These are phyloP conservation scores for Calocera viscosa DNA, from an alignment of 768 basidiomycete genomes.

Conservation along the genomic window DNA sequence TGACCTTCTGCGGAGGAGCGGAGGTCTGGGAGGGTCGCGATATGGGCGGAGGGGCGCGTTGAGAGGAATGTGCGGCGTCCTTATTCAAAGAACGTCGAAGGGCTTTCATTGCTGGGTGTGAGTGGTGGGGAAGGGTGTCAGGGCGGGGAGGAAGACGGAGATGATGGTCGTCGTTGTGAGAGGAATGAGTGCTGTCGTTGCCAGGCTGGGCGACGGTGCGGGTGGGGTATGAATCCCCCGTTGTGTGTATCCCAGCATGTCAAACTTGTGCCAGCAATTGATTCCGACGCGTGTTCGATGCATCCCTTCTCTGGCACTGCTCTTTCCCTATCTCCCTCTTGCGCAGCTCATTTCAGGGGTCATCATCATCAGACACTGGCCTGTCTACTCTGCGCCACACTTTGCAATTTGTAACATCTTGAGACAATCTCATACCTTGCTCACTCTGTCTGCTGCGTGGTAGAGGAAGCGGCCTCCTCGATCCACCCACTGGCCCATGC, in stretches of 20 bases:
- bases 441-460: background rate
- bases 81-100: conserved; percentile 68
- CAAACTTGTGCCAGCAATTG: conserved; percentile 8
- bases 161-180: background rate
- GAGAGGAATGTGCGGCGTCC: conserved; percentile 42
- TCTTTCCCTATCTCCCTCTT: background rate
- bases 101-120: conserved; percentile 49
- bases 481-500: too few species aligned
- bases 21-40: conserved; percentile 60
- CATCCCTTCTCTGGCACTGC: background rate
- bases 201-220: background rate
- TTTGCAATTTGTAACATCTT: too few species aligned
- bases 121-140: background rate
- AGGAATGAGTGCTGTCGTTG: background rate
- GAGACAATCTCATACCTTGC: too few species aligned
- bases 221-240: background rate
- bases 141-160: conserved; percentile 6
- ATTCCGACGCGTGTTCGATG: background rate
- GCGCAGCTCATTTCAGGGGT: background rate
- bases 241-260: background rate
- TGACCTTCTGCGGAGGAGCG: conserved; percentile 86
- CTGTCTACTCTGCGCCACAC: too few species aligned
- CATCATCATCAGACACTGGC: background rate
- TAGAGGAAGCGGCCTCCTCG: background rate
- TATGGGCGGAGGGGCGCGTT: conserved; percentile 57